These are phyloP conservation scores for Ustilago xerochloae DNA, from an alignment of 1,284 basidiomycete genomes.

Conservation along the genomic window DNA sequence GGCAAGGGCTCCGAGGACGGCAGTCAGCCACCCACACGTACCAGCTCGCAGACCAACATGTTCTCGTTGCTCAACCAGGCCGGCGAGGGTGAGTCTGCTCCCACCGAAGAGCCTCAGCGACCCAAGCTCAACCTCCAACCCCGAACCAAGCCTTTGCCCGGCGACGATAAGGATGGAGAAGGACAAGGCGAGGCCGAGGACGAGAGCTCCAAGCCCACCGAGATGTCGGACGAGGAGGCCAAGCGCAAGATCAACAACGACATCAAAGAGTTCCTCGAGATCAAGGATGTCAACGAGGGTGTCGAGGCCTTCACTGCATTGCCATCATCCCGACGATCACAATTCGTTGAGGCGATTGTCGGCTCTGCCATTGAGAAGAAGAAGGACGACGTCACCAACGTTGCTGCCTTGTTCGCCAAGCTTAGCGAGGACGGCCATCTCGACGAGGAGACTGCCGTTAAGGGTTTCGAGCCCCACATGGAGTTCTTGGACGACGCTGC, in stretches of 20 bases:
- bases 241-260: constrained; percentile 78
- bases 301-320: constrained; percentile 75
- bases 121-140: constrained; percentile 79
- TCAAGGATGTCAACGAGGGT: constrained; percentile 83
- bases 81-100: constrained; percentile 34
- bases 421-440: constrained; percentile 50
- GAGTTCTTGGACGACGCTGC: constrained; percentile 85
- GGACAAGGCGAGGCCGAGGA: constrained; percentile 64
- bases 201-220: constrained; percentile 71
- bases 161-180: constrained; percentile 49
- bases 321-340: constrained; percentile 75
- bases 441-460: constrained; percentile 73
- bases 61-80: constrained; percentile 71
- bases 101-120: constrained; percentile 74
- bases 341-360: constrained; percentile 80
- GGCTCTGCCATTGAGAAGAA: constrained; percentile 81
- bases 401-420: constrained; percentile 63
- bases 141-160: constrained; percentile 73
- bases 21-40: constrained; percentile 78
- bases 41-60: constrained; percentile 85
- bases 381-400: constrained; percentile 79
- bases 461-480: constrained; percentile 76
- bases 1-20: constrained; percentile 71
- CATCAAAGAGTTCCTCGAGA: constrained; percentile 70
- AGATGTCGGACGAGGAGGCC: constrained; percentile 76